Percentiles rank a stretch among this genome's conserved stretches.
Conservation (phyloP, 352 stramenopile genomes). For the Phytophthora ohioensis region DNA sequence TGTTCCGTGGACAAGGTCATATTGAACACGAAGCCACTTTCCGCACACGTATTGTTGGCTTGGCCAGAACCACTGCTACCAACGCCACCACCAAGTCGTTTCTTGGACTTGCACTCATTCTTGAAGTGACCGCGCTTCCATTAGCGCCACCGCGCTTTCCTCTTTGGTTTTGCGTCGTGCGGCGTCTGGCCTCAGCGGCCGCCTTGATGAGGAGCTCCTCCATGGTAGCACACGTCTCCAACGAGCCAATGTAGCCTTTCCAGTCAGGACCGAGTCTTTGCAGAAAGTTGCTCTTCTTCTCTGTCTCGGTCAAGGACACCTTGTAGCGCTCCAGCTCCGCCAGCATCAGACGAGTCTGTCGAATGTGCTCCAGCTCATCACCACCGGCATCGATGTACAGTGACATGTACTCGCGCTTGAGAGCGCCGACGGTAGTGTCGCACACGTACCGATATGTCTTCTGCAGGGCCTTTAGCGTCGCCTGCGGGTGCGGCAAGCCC, state of each 20-base stretch:
- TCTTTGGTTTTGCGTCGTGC: constrained; percentile 1
- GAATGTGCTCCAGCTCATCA: not conserved
- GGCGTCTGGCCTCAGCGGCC: constrained; percentile 8
- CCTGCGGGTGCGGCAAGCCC: not conserved
- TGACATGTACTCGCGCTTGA: constrained; percentile 2
- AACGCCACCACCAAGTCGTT: not conserved
- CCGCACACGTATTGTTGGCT: not conserved
- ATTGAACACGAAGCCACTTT: not conserved
- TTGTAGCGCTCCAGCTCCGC: constrained; percentile 18
- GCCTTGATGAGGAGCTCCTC: constrained; percentile 17
- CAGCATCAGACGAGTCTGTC: constrained; percentile 12
- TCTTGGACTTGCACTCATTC: not conserved
- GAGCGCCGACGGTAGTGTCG: not conserved
- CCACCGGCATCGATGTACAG: constrained; percentile 1
- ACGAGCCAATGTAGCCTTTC: constrained; percentile 20
- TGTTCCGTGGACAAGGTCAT: not conserved
- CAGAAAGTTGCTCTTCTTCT: constrained; percentile 21
- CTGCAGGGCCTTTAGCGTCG: not conserved
- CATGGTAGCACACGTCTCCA: constrained; percentile 9
- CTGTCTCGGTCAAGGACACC: constrained; percentile 1
- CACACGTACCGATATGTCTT: constrained; percentile 1
- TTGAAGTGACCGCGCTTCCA: not conserved
- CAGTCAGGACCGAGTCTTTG: constrained; percentile 16
- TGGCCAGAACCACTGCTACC: not conserved
- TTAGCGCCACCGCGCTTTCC: not conserved